Evolutionary conservation across 2,329 filamentous ascomycete genomes (phyloP), one percentile per base, ranked within the genome.

Genomic region (Dissoconium aciculare): DNA sequence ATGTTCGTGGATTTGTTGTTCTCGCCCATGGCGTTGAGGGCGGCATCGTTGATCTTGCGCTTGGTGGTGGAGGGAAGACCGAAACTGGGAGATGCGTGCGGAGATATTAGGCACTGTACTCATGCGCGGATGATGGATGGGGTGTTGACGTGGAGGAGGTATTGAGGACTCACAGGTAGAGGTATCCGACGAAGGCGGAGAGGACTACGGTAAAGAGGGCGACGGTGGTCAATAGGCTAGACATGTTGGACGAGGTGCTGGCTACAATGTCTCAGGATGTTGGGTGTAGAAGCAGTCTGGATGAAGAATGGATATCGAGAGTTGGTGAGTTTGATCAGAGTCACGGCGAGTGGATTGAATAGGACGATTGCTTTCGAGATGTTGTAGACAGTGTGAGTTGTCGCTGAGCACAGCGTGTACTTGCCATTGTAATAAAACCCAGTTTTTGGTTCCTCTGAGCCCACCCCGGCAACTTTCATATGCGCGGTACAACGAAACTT

Each of bases 21-120:
- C 41, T 66, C 61, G 36, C 62, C 62, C 60, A 66, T 64, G n/a
- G 60, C 62, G 40, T 62, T 50, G 23, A 66, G 50, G 3, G 60
- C 62, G 32, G 57, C 50, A 16, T 56, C 50, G 40, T 66, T 59
- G 37, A 64, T 46, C 38, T 57, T 52, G 33, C 58, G 57, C 49
- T 65, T 64, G 33, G 58, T 39, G 37, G 60, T 56, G 0, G 57
- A 54, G 2, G 62, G 59, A 31, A 65, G 59, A 27, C 62, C 62
- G 44, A 64, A 63, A 32, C 43, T 46, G 33, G n/a, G n/a, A n/a
- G n/a, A n/a, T n/a, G n/a, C n/a, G n/a, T n/a, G n/a, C n/a, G n/a
- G n/a, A n/a, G n/a, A n/a, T n/a, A n/a, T n/a, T n/a, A n/a, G n/a
- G n/a, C n/a, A n/a, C n/a, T n/a, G n/a, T n/a, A n/a, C n/a, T n/a